Base-by-base conservation (phyloP, 805 yeast species). In the Lachancea mirantina region DNA sequence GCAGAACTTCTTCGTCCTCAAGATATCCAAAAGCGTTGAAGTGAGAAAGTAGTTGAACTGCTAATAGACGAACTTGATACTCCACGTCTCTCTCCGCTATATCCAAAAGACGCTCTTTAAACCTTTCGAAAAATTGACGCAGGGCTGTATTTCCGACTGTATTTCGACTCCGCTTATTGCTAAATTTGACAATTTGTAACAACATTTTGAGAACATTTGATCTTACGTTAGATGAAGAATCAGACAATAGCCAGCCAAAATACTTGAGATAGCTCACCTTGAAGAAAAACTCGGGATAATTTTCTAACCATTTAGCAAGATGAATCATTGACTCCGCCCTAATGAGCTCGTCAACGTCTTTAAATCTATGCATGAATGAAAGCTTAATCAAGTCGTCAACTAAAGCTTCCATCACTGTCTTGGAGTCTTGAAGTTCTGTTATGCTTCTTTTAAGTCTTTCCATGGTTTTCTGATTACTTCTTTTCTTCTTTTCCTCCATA, bases 221-320 rank as follows among this genome's bases (percentile, higher is more conserved):
- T 43, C 94, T 68, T 1, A 84, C 94, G 3, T 51, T 41, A 8
- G 70, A 55, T 10, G 72, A 68, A 2, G 74, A 63, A 49, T 87
- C 96, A n/a, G 88, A 76, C 25, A 88, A 60, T 20, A 84, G 63
- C 94, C 94, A 82, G 4, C 95, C 95, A 48, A 82, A 68, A 54
- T 82, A 84, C 41, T 87, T 70, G 41, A 85, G 64, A 47, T 76
- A 84, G 1, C 77, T 63, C 8, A 79, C 76, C 39, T 75, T 81
- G 42, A 81, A 70, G 47, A 82, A 85, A 34, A 66, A 60, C 36
- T 80, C 87, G 0, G 95, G 94, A 40, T 70, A 71, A 5, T 60
- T 50, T n/a, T 69, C 65, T 59, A 84, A 81, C 84, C 94, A 82
- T 11, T 57, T 62, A n/a, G 84, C 76, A 31, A 87, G 61, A 21